Base-by-base conservation (phyloP, 1,139 yeast genomes). In the Chernovozyma sophiae-reginae region DNA sequence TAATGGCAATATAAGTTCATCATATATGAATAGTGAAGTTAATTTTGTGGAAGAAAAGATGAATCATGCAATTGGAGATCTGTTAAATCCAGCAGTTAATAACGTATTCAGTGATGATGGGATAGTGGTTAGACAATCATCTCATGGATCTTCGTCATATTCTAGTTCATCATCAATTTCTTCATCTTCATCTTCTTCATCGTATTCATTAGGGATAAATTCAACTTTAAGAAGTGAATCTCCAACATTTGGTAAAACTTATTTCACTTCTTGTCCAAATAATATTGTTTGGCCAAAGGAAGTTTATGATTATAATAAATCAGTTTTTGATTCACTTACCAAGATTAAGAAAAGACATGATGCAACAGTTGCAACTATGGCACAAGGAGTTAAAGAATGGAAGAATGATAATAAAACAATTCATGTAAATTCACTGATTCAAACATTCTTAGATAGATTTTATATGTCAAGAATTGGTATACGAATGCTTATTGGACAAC, bases 351-450 rank as follows among this genome's bases (percentile, higher is more conserved):
- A 76, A 49, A 70, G 96, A 36, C 96, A 89, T 55, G 96, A 89
- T 60, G 95, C 96, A 2, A 90, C 95, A 0, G 96, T 89, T 11
- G 85, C 95, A 10, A 87, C 96, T 0, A 83, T 89, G 59, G 96
- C 96, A 1, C 90, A 86, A 51, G 96, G 96, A 15, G 95, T 87
- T 8, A 81, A 83, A 51, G 95, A 86, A 60, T 89, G 96, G 96
- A 87, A 87, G 54, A 58, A 51, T 42, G 75, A 69, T 47, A 74
- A 72, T 49, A 65, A 65, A 48, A 68, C 69, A 2, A 62, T 68
- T 29, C 66, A 54, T 46, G 77, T 69, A 28, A 81, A 79, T 48
- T 75, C 86, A 24, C 74, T 79, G 16, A 79, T 86, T 34, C 95
- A 86, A 56, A 74, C 81, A 12, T 86, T 86, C 52, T 65, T 86